Evolutionary conservation across 345 rosid genomes (phyloP), one percentile per base, ranked within the genome.

Genomic region (Geranium brycei): DNA sequence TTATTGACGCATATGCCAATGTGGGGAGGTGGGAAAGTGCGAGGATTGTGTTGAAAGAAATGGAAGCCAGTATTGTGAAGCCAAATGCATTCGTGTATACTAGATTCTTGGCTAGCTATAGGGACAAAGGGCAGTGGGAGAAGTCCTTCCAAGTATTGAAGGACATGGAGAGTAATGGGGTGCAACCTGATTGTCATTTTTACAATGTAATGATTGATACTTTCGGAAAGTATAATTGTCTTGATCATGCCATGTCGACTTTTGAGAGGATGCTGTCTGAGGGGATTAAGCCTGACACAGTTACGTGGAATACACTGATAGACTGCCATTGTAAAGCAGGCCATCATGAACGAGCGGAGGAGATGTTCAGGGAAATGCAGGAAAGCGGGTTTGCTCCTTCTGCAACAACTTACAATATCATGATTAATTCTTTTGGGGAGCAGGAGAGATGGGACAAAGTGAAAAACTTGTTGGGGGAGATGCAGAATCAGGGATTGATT

Each of bases 21-120:
- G 97, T 90, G 0, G 97, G 90, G 4, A 82, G 99, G 71, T 88
- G 96, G 99, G 99, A 90, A 65, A 93, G 99, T 19, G 92, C 97
- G 0, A 86, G 91, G 67, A 82, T 90, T 53, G 92, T 93, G 65
- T 75, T 90, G 85, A 86, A 90, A 75, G 95, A 93, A 79, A 90
- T 93, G 96, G 95, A 92, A 75, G 91, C 81, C 4, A 79, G 79
- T 61, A 76, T 78, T 64, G 83, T 82, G 64, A 80, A 75, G 76
- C 96, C 95, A 5, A 90, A 80, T 71, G 80, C 99, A 0, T 88
- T 83, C 71, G 82, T 90, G 56, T 93, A 83, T 72, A 82, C 91
- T 73, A 79, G 97, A 68, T 86, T 87, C 65, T 77, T 93, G 64
- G 88, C 97, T 1, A 77, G 85, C 68, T 90, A 88, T 68, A 80